Conservation (phyloP, 2,329 filamentous ascomycete species). For the Neonectria faginata region DNA sequence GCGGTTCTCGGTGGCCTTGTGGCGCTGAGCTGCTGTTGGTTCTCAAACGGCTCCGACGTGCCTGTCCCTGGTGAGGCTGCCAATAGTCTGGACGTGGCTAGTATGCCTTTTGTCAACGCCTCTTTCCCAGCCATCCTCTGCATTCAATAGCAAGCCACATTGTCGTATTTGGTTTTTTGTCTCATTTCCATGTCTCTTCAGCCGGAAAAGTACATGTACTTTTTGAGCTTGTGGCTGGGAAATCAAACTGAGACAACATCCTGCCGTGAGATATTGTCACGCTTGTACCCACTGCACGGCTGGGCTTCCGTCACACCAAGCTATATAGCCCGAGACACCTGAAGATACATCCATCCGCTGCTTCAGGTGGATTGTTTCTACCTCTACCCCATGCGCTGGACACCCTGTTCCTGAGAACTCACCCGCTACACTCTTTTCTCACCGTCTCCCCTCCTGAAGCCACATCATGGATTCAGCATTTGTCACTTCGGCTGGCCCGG, state of each 20-base stretch:
- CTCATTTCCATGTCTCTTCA: background rate
- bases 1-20: no score
- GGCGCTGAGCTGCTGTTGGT: no score
- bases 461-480: slow-evolving; percentile 11
- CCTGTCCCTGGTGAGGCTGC: no score
- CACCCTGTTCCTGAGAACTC: background rate
- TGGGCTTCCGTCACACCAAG: background rate
- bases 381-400: background rate
- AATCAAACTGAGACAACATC: background rate
- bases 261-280: background rate
- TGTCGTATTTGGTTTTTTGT: background rate
- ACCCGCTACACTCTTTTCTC: background rate
- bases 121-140: background rate
- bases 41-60: no score
- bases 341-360: background rate
- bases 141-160: background rate
- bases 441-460: slow-evolving; percentile 4
- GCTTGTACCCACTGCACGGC: background rate
- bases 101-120: background rate
- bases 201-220: background rate
- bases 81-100: background rate
- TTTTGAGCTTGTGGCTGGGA: background rate
- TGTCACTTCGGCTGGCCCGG: background rate
- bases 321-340: background rate
- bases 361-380: background rate